Conservation (phyloP, 352 stramenopile genomes). For the Globisporangium alternatum region DNA sequence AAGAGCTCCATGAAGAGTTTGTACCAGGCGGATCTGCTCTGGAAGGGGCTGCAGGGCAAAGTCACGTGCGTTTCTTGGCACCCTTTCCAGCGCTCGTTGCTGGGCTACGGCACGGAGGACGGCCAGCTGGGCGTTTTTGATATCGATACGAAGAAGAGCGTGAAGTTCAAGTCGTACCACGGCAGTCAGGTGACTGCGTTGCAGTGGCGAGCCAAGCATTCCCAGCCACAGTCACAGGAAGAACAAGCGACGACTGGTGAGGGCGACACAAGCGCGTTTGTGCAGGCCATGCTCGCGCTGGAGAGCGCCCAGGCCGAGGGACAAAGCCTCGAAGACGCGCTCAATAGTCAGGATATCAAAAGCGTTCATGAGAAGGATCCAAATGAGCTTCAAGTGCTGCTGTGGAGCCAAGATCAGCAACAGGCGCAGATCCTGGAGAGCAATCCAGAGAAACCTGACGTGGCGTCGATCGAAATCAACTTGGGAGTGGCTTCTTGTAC, state of each 20-base stretch:
- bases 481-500: slow-evolving; percentile 11
- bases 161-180: slow-evolving; percentile 46
- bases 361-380: slow-evolving; percentile 14
- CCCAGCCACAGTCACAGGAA: background rate
- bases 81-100: slow-evolving; percentile 39
- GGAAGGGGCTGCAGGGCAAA: slow-evolving; percentile 80
- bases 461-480: slow-evolving; percentile 24
- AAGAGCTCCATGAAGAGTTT: slow-evolving; percentile 17
- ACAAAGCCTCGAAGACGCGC: slow-evolving; percentile 44
- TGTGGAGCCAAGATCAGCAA: slow-evolving; percentile 52
- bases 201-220: slow-evolving; percentile 33
- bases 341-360: slow-evolving; percentile 29
- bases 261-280: slow-evolving; percentile 23
- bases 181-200: slow-evolving; percentile 35
- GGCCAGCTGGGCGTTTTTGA: slow-evolving; percentile 62
- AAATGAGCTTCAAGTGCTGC: slow-evolving; percentile 16
- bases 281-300: slow-evolving; percentile 46
- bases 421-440: slow-evolving; percentile 33
- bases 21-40: slow-evolving; percentile 52
- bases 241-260: background rate
- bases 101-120: slow-evolving; percentile 77
- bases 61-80: slow-evolving; percentile 68
- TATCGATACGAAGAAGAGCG: slow-evolving; percentile 45
- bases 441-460: slow-evolving; percentile 27
- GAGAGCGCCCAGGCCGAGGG: slow-evolving; percentile 48